These are phyloP conservation scores for Globisporangium rhizosaccharum DNA, from an alignment of 352 stramenopile species.

Conservation along the genomic window DNA sequence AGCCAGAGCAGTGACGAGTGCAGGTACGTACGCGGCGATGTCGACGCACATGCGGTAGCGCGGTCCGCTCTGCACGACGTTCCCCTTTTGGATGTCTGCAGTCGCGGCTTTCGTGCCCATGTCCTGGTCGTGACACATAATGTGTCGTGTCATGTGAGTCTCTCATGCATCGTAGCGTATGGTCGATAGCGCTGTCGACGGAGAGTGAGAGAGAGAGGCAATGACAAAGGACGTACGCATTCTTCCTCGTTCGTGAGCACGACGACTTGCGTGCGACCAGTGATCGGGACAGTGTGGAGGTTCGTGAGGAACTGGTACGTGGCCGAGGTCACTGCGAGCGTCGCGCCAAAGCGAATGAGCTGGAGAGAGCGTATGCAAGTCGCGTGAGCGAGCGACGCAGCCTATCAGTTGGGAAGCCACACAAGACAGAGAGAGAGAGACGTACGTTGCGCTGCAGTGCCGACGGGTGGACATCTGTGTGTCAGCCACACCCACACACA, in stretches of 20 bases:
- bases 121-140: slow-evolving; percentile 18
- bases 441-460: slow-evolving; percentile 33
- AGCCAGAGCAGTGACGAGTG: neutral
- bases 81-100: slow-evolving; percentile 31
- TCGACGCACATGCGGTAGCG: slow-evolving; percentile 52
- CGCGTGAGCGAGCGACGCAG: neutral
- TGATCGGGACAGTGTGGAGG: slow-evolving; percentile 63
- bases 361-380: slow-evolving; percentile 1
- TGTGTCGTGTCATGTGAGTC: neutral
- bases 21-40: slow-evolving; percentile 39
- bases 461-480: slow-evolving; percentile 20
- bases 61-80: slow-evolving; percentile 39
- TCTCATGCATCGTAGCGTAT: neutral
- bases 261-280: slow-evolving; percentile 58
- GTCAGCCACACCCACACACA: neutral
- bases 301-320: slow-evolving; percentile 69
- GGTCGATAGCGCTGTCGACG: too few relatives aligned
- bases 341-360: slow-evolving; percentile 35
- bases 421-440: neutral
- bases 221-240: slow-evolving; percentile 28
- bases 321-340: slow-evolving; percentile 36
- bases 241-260: slow-evolving; percentile 55
- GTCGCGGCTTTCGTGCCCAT: slow-evolving; percentile 42
- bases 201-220: too few relatives aligned
- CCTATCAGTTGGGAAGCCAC: too few relatives aligned